Conservation (phyloP, 441 rosid genomes). For the Euphorbia schlechtendalii region DNA sequence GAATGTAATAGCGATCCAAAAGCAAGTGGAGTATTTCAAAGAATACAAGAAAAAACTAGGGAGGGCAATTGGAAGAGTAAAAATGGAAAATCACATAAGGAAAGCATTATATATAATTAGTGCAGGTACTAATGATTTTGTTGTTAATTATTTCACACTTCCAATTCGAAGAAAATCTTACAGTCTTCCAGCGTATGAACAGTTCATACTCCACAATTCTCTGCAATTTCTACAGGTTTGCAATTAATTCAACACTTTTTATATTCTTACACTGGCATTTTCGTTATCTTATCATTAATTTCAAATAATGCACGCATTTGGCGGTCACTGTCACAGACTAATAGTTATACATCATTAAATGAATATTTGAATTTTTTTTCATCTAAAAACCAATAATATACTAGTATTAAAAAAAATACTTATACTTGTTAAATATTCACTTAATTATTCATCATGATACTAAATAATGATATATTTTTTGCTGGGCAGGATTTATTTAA, state of each 20-base stretch:
- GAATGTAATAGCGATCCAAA: conserved; percentile 47
- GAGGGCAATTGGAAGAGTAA: conserved; percentile 38
- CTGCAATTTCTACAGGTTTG: conserved; percentile 48
- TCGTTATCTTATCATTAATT: neutral
- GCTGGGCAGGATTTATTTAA: conserved; percentile 38
- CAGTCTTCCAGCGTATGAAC: conserved; percentile 45
- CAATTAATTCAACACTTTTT: neutral
- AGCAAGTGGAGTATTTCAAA: conserved; percentile 56
- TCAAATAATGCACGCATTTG: neutral
- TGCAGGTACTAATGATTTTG: conserved; percentile 73
- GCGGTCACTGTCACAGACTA: neutral
- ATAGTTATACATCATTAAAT: no score
- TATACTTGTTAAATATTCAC: no score
- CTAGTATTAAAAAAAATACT: no score
- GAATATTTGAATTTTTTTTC: no score
- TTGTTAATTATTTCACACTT: conserved; percentile 50
- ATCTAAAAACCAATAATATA: no score
- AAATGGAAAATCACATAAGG: conserved; percentile 36
- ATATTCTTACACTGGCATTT: neutral
- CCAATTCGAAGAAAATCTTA: conserved; percentile 47
- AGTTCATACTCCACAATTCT: conserved; percentile 38
- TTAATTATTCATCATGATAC: no score
- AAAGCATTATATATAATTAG: conserved; percentile 48
- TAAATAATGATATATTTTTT: no score
- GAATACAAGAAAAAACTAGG: conserved; percentile 56